phyloP scores from a whole-genome alignment of 306 rosid species.

The Cicer cuneatum region DNA sequence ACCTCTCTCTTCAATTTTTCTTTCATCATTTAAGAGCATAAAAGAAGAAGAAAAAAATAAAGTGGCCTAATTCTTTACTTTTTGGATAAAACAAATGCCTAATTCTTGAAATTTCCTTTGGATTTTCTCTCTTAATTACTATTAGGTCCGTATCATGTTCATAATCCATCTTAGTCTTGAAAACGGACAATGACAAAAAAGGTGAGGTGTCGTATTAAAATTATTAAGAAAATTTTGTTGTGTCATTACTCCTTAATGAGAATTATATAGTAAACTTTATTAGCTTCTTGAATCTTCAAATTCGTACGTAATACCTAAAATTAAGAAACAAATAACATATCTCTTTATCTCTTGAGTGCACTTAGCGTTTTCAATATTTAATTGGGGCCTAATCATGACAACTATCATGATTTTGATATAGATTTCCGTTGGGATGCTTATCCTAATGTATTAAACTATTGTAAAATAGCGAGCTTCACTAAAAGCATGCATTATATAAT shows the following conservation, averaged over 20 bases:
- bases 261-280: not conserved
- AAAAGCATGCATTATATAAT: constrained; percentile 20
- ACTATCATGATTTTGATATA: constrained; percentile 15
- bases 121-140: not conserved
- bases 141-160: constrained; percentile 10
- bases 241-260: not conserved
- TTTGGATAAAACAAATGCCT: not conserved
- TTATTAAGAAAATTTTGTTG: constrained; percentile 1
- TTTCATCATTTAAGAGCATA: no score
- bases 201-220: not conserved
- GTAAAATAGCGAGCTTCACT: constrained; percentile 27
- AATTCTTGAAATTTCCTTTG: constrained; percentile 1
- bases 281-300: constrained; percentile 43
- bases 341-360: not conserved
- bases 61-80: no score
- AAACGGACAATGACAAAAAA: constrained; percentile 13
- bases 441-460: constrained; percentile 33
- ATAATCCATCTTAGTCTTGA: constrained; percentile 9
- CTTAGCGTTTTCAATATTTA: not conserved
- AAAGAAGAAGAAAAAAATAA: no score
- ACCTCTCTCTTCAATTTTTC: no score
- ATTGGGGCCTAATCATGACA: constrained; percentile 29
- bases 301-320: not conserved
- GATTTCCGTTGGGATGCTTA: constrained; percentile 41
- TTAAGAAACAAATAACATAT: not conserved